A percentile compares a stretch with the other conserved stretches of the same genome.
These are phyloP conservation scores for Chlamydomonas urium DNA, from an alignment of 139 green algal species.

Conservation along the genomic window DNA sequence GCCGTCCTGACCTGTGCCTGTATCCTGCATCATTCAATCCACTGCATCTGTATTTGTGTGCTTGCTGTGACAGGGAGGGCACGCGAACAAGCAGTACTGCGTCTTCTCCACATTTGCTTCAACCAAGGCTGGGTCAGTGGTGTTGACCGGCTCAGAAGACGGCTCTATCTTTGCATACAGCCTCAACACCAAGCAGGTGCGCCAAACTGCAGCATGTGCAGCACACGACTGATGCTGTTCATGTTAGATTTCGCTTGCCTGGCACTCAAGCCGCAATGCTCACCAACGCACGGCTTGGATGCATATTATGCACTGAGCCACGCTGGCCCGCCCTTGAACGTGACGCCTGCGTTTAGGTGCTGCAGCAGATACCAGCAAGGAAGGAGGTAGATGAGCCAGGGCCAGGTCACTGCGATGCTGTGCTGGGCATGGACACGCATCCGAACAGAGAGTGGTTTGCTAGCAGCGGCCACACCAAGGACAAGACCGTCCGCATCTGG, in stretches of 20 bases:
- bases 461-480: conserved; percentile 42
- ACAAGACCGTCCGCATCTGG: conserved; percentile 72
- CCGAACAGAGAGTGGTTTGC: conserved; percentile 31
- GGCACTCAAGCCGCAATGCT: background rate
- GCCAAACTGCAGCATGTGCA: background rate
- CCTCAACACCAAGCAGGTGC: conserved; percentile 59
- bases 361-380: conserved; percentile 40
- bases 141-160: conserved; percentile 85
- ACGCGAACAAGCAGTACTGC: conserved; percentile 58
- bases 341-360: conserved; percentile 7
- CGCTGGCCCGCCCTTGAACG: background rate
- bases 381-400: conserved; percentile 23
- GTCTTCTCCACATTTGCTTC: conserved; percentile 40
- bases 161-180: conserved; percentile 72
- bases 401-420: conserved; percentile 50
- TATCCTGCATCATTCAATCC: too few species aligned
- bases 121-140: conserved; percentile 29
- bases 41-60: too few species aligned
- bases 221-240: background rate
- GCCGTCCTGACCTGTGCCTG: too few species aligned
- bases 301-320: too few species aligned
- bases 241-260: background rate
- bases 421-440: conserved; percentile 51
- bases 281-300: background rate
- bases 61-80: conserved; percentile 32